phyloP scores from a whole-genome alignment of 2,329 filamentous ascomycete species.

The Fusarium papillatum region DNA sequence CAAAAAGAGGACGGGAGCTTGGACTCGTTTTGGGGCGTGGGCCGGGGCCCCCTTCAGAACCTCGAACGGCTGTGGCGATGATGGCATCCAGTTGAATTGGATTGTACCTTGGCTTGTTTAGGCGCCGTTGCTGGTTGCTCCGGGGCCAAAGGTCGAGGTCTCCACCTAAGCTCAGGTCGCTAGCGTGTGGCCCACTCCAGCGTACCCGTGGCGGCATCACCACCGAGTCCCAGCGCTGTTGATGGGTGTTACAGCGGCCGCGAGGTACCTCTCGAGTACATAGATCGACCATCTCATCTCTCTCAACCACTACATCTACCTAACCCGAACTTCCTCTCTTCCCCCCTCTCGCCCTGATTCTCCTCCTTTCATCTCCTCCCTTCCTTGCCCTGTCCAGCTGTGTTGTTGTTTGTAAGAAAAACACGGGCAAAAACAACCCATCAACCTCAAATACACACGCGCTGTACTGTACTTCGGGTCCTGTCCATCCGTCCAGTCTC shows the following conservation, averaged over 20 bases:
- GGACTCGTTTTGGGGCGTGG: conserved; percentile 5
- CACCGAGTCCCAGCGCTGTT: conserved; percentile 19
- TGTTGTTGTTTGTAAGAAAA: conserved; percentile 20
- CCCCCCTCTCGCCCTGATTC: conserved; percentile 1
- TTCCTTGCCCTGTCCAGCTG: conserved; percentile 2
- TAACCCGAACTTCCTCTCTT: conserved; percentile 19
- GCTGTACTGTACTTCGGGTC: conserved; percentile 7
- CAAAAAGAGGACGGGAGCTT: conserved; percentile 6
- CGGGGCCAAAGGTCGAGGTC: conserved; percentile 26
- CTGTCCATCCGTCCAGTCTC: not conserved
- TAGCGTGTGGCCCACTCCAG: conserved; percentile 28
- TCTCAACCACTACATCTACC: conserved; percentile 1
- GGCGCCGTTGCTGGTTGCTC: conserved; percentile 46
- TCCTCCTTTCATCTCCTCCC: conserved; percentile 10
- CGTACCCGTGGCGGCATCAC: conserved; percentile 32
- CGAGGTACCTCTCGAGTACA: conserved; percentile 37
- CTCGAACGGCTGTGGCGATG: conserved; percentile 32
- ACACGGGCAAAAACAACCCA: conserved; percentile 11
- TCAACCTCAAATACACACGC: conserved; percentile 15
- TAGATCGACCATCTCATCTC: not conserved
- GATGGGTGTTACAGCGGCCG: conserved; percentile 18
- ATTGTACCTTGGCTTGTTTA: conserved; percentile 40
- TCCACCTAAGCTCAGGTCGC: conserved; percentile 38
- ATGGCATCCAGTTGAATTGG: not conserved
- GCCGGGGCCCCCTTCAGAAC: conserved; percentile 13